Evolutionary conservation across 345 rosid species (phyloP).

Genomic region (Hibiscus mutabilis): DNA sequence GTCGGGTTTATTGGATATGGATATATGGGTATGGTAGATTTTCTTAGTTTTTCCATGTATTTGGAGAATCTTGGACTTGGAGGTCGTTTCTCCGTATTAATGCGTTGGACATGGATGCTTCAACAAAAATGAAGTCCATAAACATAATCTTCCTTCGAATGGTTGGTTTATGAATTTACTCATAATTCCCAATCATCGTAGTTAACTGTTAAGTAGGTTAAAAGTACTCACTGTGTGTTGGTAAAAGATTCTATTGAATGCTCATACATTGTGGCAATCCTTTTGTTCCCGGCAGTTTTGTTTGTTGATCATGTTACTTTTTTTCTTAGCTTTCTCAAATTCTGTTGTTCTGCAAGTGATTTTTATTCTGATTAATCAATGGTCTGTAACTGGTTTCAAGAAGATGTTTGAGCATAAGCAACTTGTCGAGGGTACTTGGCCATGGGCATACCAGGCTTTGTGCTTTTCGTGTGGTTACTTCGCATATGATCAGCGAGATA

Average conservation of each 20-base stretch:
- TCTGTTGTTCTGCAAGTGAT: conserved; percentile 44
- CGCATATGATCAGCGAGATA: conserved; percentile 92
- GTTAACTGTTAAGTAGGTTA: neutral
- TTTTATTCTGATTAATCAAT: conserved; percentile 51
- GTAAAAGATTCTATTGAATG: neutral
- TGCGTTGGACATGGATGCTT: too few species aligned
- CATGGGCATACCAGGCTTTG: conserved; percentile 70
- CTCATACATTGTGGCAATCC: neutral
- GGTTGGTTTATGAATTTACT: neutral
- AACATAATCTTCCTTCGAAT: too few species aligned
- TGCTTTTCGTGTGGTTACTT: conserved; percentile 93
- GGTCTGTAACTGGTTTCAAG: conserved; percentile 32
- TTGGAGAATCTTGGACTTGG: too few species aligned
- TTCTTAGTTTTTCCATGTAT: too few species aligned
- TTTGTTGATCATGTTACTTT: neutral
- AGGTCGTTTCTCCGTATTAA: too few species aligned
- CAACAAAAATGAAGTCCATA: too few species aligned
- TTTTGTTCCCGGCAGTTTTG: neutral
- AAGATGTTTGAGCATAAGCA: conserved; percentile 67
- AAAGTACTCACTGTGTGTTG: neutral
- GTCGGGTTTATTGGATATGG: too few species aligned
- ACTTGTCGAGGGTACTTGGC: conserved; percentile 62
- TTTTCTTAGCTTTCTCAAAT: neutral
- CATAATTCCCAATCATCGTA: neutral
- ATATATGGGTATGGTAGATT: too few species aligned